phyloP scores from a whole-genome alignment of 768 basidiomycete genomes.

The Arthromyces matolae region DNA sequence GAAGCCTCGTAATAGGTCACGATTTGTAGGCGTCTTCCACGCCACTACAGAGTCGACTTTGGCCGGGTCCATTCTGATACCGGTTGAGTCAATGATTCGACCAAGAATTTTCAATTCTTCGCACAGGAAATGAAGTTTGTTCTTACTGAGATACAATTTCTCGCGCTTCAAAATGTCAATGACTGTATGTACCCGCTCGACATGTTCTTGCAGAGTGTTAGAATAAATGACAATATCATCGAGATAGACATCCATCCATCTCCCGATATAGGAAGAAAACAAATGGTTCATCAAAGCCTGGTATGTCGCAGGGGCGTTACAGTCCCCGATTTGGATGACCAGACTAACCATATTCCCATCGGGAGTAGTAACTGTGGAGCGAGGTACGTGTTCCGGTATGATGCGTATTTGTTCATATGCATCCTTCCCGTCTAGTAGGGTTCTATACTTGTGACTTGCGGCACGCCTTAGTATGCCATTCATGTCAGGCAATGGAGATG shows the following conservation, averaged over 20 bases:
- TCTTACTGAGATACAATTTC: neutral
- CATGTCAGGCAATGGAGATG: too few species aligned
- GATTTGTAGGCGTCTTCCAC: neutral
- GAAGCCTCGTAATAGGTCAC: too few species aligned
- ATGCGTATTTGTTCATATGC: conserved; percentile 19
- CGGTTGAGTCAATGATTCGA: neutral
- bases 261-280: too few species aligned
- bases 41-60: neutral
- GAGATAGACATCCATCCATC: too few species aligned
- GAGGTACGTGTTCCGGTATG: conserved; percentile 25
- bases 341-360: too few species aligned
- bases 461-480: too few species aligned
- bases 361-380: conserved; percentile 29
- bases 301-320: too few species aligned
- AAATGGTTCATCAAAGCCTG: too few species aligned
- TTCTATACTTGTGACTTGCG: conserved; percentile 19
- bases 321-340: too few species aligned
- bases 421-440: conserved; percentile 31
- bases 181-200: neutral
- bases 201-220: neutral
- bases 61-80: neutral
- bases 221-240: too few species aligned
- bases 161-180: neutral
- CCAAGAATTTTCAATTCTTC: neutral
- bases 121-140: neutral